Percentiles rank a stretch among this genome's conserved stretches.
Evolutionary conservation across 2,329 filamentous ascomycete genomes (phyloP).

Genomic region (Ophiocordyceps camponoti-saundersi): DNA sequence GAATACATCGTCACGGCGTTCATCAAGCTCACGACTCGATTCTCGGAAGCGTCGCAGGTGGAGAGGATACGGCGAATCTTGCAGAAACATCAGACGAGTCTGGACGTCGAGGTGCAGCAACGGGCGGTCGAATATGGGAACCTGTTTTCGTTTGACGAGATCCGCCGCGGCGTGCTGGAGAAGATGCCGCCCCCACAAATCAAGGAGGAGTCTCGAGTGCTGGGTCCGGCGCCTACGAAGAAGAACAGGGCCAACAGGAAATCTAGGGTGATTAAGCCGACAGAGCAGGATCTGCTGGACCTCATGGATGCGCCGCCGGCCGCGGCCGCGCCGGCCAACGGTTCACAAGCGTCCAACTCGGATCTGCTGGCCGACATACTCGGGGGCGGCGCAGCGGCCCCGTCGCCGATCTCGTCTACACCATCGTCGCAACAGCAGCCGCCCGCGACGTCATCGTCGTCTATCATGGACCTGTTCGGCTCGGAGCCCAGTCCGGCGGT

Average conservation of each 20-base stretch:
- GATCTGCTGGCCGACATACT: constrained; percentile 87
- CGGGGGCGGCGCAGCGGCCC: constrained; percentile 41
- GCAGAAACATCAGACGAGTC: constrained; percentile 60
- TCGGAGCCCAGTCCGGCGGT: constrained; percentile 19
- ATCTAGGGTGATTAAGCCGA: constrained; percentile 62
- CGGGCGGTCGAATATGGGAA: constrained; percentile 90
- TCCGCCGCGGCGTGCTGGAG: constrained; percentile 79
- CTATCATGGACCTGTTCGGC: constrained; percentile 84
- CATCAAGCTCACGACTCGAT: constrained; percentile 84
- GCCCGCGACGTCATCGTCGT: constrained; percentile 39
- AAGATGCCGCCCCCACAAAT: constrained; percentile 98
- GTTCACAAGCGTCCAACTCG: constrained; percentile 50
- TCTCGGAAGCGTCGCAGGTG: constrained; percentile 70
- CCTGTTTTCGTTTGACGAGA: constrained; percentile 77
- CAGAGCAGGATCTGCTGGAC: constrained; percentile 83
- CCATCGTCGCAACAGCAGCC: constrained; percentile 16
- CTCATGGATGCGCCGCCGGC: constrained; percentile 61
- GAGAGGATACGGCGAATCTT: constrained; percentile 71
- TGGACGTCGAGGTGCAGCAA: constrained; percentile 93
- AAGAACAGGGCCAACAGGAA: constrained; percentile 56
- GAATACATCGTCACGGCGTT: constrained; percentile 93
- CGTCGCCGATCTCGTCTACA: constrained; percentile 22
- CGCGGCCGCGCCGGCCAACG: constrained; percentile 26
- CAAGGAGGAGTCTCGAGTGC: constrained; percentile 79
- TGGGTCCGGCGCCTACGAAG: constrained; percentile 58